A percentile compares a stretch with the other conserved stretches of the same genome.
These are phyloP conservation scores for Boletus rubropictus DNA, from an alignment of 768 basidiomycete genomes.

Conservation along the genomic window DNA sequence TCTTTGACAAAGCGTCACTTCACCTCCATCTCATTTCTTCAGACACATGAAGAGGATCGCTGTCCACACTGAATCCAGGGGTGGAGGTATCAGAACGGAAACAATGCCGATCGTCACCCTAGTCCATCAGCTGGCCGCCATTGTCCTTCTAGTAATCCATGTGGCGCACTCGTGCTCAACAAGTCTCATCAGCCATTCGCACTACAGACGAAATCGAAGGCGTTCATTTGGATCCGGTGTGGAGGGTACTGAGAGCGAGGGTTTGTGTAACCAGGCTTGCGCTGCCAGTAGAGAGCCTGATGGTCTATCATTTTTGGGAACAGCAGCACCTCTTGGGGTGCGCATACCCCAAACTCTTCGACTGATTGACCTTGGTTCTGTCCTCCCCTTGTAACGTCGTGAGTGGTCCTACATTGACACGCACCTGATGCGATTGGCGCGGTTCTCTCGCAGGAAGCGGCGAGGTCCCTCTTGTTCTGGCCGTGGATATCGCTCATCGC, in stretches of 20 bases:
- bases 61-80: slow-evolving; percentile 5
- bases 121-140: slow-evolving; percentile 9
- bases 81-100: slow-evolving; percentile 9
- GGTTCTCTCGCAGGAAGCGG: slow-evolving; percentile 10
- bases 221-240: background rate
- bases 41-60: background rate
- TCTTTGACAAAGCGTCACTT: too few species aligned
- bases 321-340: slow-evolving; percentile 25
- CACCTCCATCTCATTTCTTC: too few species aligned
- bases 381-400: slow-evolving; percentile 11
- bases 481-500: slow-evolving; percentile 22
- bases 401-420: slow-evolving; percentile 8
- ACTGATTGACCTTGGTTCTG: background rate
- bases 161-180: slow-evolving; percentile 18
- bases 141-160: slow-evolving; percentile 18
- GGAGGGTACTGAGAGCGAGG: slow-evolving; percentile 10
- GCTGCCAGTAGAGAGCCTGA: background rate
- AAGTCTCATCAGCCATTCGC: slow-evolving; percentile 21
- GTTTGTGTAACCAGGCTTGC: slow-evolving; percentile 13
- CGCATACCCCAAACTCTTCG: background rate
- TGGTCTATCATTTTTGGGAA: slow-evolving; percentile 11
- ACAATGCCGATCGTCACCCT: slow-evolving; percentile 16
- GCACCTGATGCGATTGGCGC: background rate
- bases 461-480: slow-evolving; percentile 20
- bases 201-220: slow-evolving; percentile 9